Base-by-base conservation (phyloP, 371 early-diverging fungal genomes). In the Rhizopus microsporus region DNA sequence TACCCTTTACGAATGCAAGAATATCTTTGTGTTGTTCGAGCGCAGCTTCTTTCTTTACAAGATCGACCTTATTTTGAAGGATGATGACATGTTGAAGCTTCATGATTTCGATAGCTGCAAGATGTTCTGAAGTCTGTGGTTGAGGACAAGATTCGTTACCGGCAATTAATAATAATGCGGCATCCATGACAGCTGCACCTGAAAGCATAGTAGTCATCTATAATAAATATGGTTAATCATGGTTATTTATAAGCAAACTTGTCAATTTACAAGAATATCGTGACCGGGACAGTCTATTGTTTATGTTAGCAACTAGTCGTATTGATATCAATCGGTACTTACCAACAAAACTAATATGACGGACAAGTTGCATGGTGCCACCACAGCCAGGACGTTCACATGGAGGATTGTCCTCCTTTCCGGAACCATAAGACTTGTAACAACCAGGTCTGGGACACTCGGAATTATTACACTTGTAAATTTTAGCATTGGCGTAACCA, bases 151-250 rank as follows among this genome's bases (percentile, higher is more conserved):
- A 87, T 86, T 99, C 99, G 81, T 99, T 99, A 63, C 97, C 99
- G 16, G 99, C 99, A 77, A 99, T 93, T 64, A 99, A 83, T 48
- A 99, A 89, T 60, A 99, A 74, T 5, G 99, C 99, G 51, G 99
- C 99, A 81, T 99, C 99, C 99, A 99, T 99, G 68, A 99, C 98
- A 45, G 99, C 99, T 54, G 99, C 99, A 68, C 99, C 99, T 85
- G 96, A 99, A 69, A 99, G 85, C 99, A 99, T 99, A 56, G 99
- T 99, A 33, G 99, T 97, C 99, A 99, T 99, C 67, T 67, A 61
- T 15, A n/a, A 0, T 16, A 48, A 9, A 9, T 15, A 33, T 33
- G 30, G 9, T 55, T 34, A 46, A 10, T 46, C 3, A 37, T 30
- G 16, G 2, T 34, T 34, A 7, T 30, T 39, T 29, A 29, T 15